phyloP scores from a whole-genome alignment of 192 early-diverging fungal genomes.

The Backusella mclennaniae region DNA sequence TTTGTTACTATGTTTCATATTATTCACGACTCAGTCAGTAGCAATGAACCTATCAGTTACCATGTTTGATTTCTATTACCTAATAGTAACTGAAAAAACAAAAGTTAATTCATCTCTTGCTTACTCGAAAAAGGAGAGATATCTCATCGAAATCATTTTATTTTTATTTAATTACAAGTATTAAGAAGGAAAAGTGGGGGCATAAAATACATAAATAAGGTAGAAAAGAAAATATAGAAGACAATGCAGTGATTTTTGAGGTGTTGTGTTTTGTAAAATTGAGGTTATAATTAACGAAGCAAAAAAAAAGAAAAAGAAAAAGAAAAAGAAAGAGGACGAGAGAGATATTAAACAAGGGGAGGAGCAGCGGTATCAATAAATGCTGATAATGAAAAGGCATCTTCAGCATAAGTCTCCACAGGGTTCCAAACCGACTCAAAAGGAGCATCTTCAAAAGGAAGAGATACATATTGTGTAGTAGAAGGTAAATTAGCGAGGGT shows the following conservation, averaged over 20 bases:
- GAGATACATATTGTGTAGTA: constrained; percentile 9
- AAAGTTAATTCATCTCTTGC: no score
- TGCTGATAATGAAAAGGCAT: background rate
- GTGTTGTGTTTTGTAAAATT: background rate
- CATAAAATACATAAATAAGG: background rate
- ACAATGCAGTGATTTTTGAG: background rate
- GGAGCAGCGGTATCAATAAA: constrained; percentile 4
- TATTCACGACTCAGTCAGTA: background rate
- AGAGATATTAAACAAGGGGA: background rate
- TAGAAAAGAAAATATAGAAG: background rate
- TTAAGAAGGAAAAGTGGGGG: background rate
- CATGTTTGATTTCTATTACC: background rate
- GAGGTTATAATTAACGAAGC: background rate
- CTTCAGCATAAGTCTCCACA: background rate
- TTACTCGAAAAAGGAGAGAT: no score
- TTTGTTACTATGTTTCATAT: background rate
- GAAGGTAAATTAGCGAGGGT: constrained; percentile 29
- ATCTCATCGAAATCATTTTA: background rate
- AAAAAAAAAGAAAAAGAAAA: background rate
- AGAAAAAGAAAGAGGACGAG: no score
- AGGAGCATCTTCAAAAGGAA: constrained; percentile 24
- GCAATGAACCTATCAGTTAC: background rate
- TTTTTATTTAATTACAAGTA: background rate
- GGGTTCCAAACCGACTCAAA: constrained; percentile 13
- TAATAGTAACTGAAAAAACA: background rate